phyloP scores from a whole-genome alignment of 257 asterid genomes.

The Thymus mandschuricus region DNA sequence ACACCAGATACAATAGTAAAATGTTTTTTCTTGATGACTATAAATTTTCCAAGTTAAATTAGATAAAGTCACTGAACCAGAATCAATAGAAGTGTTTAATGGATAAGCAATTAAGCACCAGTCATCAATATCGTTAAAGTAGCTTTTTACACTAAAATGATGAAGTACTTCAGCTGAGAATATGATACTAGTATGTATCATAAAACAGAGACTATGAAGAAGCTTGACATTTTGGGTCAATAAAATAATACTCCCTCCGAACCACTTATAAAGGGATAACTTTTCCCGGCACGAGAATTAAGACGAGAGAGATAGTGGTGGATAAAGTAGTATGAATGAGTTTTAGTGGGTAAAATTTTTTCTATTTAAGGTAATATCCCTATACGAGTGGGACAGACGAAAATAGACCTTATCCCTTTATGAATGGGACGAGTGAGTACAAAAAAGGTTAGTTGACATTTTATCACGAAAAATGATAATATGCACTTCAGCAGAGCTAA shows the following conservation, averaged over 20 bases:
- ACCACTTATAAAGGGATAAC: too few relatives aligned
- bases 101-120: neutral
- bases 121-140: constrained; percentile 12
- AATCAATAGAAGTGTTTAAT: constrained; percentile 2
- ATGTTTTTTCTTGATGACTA: constrained; percentile 1
- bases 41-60: constrained; percentile 9
- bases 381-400: too few relatives aligned
- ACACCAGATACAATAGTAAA: neutral
- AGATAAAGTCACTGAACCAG: constrained; percentile 19
- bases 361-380: too few relatives aligned
- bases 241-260: neutral
- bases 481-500: constrained; percentile 8
- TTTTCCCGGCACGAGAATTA: too few relatives aligned
- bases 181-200: neutral
- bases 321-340: too few relatives aligned
- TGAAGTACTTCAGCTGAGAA: constrained; percentile 1
- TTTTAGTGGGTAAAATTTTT: too few relatives aligned
- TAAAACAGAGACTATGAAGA: neutral
- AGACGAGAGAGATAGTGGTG: too few relatives aligned
- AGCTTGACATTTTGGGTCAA: constrained; percentile 11
- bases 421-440: too few relatives aligned
- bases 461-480: constrained; percentile 7
- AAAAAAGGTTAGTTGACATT: neutral
- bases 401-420: too few relatives aligned
- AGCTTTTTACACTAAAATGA: constrained; percentile 7